Base-by-base conservation (phyloP, 768 basidiomycete species). In the Mycena olivaceomarginata region DNA sequence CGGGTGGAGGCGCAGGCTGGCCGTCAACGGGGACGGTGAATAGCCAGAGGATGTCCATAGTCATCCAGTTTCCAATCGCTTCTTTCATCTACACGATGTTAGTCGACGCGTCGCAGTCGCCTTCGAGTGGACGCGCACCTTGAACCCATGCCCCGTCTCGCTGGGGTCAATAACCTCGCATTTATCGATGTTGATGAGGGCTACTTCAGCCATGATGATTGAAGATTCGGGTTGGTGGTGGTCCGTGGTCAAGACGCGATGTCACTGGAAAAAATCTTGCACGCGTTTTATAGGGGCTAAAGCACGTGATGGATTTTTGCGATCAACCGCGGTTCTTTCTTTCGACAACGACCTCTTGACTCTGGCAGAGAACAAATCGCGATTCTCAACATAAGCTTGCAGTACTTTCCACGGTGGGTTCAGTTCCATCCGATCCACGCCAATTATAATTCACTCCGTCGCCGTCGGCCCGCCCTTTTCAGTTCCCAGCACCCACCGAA, bases 101-200 rank as follows among this genome's bases (percentile, higher is more conserved):
- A 63, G 46, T 7, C 7, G 40, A 40, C 43, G 43, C 63, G 63
- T 64, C 37, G 25, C 20, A 8, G 7, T 53, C n/a, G 48, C 48
- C 31, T 31, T 31, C n/a, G 10, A 60, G 39, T 45, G 43, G 20
- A 64, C 12, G 22, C 63, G 39, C 64, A 73, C 65, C 53, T 73
- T 67, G 22, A 9, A 56, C 10, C 53, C 72, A 37, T 65, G n/a
- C 10, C 64, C 40, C 9, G 48, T 48, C 9, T 68, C 56, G 15
- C 7, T 22, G 5, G 66, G 39, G 46, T 67, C 37, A 4, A 74
- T n/a, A 59, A 74, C 59, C 39, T 74, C 56, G 45, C 56, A 43
- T 25, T 74, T 74, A 37, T 74, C 73, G 43, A 74, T 20, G 66
- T 74, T 74, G 43, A 74, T 60, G 31, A 74, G 57, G 4, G 64